Evolutionary conservation across 1,139 yeast species (phyloP).

Genomic region (Geotrichum siamense): DNA sequence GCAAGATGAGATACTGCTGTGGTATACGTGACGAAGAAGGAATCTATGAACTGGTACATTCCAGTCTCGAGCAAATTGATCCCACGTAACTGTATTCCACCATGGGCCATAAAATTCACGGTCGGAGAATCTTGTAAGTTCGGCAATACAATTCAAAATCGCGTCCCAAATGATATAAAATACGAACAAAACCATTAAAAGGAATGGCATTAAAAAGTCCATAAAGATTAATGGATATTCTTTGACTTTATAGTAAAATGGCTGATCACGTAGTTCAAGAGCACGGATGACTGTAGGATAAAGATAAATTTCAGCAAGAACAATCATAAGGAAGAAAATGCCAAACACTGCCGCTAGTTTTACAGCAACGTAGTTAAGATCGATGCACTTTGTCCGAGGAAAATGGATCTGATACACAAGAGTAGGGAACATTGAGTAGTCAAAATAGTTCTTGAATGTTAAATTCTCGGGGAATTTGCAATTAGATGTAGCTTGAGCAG

Average conservation of each 20-base stretch:
- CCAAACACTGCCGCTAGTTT: conserved; percentile 81
- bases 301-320: conserved; percentile 69
- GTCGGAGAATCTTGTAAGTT: conserved; percentile 77
- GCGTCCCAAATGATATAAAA: conserved; percentile 94
- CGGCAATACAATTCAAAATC: conserved; percentile 82
- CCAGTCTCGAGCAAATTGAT: conserved; percentile 91
- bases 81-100: conserved; percentile 97
- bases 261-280: conserved; percentile 42
- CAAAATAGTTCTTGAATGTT: conserved; percentile 57
- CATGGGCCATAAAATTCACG: conserved; percentile 91
- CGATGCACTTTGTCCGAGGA: conserved; percentile 64
- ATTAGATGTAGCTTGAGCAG: conserved; percentile 27
- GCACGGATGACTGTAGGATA: conserved; percentile 70
- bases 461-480: conserved; percentile 63
- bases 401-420: conserved; percentile 59
- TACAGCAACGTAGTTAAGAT: conserved; percentile 63
- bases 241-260: conserved; percentile 42
- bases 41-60: conserved; percentile 92
- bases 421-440: conserved; percentile 85
- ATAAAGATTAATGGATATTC: conserved; percentile 57
- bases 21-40: conserved; percentile 86
- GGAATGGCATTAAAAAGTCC: conserved; percentile 64
- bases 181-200: conserved; percentile 63
- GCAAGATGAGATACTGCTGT: conserved; percentile 75
- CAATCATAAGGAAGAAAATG: conserved; percentile 71